Evolutionary conservation across 306 rosid genomes (phyloP).

Genomic region (Lathyrus sativus): DNA sequence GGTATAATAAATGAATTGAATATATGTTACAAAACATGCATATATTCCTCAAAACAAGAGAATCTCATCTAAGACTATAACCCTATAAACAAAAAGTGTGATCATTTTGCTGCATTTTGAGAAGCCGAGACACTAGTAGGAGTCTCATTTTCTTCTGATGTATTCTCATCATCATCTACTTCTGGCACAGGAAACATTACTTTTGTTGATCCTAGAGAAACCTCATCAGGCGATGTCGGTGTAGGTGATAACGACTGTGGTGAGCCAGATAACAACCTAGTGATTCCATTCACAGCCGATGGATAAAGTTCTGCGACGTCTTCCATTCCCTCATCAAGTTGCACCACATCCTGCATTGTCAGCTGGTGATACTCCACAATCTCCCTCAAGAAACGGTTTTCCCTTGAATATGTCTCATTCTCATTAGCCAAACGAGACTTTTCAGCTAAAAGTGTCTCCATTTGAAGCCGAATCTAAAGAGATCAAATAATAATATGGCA

Average conservation of each 20-base stretch:
- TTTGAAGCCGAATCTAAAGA: conserved; percentile 79
- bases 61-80: conserved; percentile 44
- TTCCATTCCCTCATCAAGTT: conserved; percentile 82
- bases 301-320: conserved; percentile 89
- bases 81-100: conserved; percentile 35
- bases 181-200: conserved; percentile 45
- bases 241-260: conserved; percentile 55
- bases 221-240: conserved; percentile 45
- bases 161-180: conserved; percentile 45
- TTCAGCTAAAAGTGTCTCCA: conserved; percentile 93
- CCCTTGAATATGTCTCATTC: conserved; percentile 83
- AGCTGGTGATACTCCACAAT: conserved; percentile 96
- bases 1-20: conserved; percentile 13
- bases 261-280: conserved; percentile 47
- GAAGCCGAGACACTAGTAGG: conserved; percentile 35
- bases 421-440: conserved; percentile 87
- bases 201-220: conserved; percentile 31
- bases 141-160: conserved; percentile 43
- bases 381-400: conserved; percentile 93
- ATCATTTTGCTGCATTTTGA: conserved; percentile 47
- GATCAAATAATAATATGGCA: conserved; percentile 8
- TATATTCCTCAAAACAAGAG: conserved; percentile 36
- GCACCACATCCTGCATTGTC: conserved; percentile 92
- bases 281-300: conserved; percentile 42
- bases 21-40: conserved; percentile 38